A percentile compares a stretch with the other conserved stretches of the same genome.
Conservation (phyloP, 805 yeast species). For the Komagataella pseudopastoris region DNA sequence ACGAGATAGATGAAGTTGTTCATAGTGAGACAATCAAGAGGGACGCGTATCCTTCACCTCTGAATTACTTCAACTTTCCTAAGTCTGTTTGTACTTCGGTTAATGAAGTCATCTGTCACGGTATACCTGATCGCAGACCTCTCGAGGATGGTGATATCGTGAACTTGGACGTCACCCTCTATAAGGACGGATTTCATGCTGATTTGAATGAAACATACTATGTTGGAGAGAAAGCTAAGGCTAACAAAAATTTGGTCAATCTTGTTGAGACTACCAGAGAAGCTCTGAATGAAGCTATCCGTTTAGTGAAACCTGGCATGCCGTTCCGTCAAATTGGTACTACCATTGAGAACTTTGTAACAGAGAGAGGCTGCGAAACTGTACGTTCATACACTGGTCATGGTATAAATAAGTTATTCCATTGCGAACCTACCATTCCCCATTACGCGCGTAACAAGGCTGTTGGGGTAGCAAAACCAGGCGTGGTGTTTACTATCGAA, state of each 20-base stretch:
- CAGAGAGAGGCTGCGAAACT: slow-evolving; percentile 65
- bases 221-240: slow-evolving; percentile 78
- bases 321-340: slow-evolving; percentile 81
- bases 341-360: slow-evolving; percentile 78
- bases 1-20: slow-evolving; percentile 74
- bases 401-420: slow-evolving; percentile 80
- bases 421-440: slow-evolving; percentile 84
- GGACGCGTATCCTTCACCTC: slow-evolving; percentile 87
- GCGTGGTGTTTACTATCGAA: slow-evolving; percentile 93
- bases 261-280: slow-evolving; percentile 89
- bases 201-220: slow-evolving; percentile 95
- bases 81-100: slow-evolving; percentile 87
- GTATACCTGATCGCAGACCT: slow-evolving; percentile 84
- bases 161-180: slow-evolving; percentile 80
- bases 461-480: slow-evolving; percentile 87
- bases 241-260: slow-evolving; percentile 72
- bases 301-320: slow-evolving; percentile 79
- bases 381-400: slow-evolving; percentile 91
- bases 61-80: slow-evolving; percentile 89
- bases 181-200: slow-evolving; percentile 80
- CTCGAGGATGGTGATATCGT: slow-evolving; percentile 90
- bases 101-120: slow-evolving; percentile 94
- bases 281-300: slow-evolving; percentile 67
- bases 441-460: slow-evolving; percentile 93
- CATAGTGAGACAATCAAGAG: slow-evolving; percentile 84